Evolutionary conservation across 2,329 filamentous ascomycete species (phyloP).

Genomic region (Talaromyces piceae): DNA sequence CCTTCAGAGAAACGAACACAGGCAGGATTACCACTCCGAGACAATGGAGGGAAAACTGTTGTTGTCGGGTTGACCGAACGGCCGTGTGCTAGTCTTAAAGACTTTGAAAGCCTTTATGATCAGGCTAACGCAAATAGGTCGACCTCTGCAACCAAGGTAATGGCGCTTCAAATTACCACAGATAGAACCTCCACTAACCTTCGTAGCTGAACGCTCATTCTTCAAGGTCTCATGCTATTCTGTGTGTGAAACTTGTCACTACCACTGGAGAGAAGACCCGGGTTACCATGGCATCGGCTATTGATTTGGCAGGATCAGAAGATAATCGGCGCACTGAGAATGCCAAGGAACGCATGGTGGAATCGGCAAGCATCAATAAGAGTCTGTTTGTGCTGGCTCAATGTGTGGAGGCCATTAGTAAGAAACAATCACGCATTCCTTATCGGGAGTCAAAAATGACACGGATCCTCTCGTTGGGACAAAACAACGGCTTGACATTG

Average conservation of each 20-base stretch:
- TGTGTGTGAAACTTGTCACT: constrained; percentile 82
- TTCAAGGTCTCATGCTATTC: constrained; percentile 80
- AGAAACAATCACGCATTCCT: constrained; percentile 67
- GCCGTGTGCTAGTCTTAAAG: constrained; percentile 73
- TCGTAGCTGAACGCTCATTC: constrained; percentile 74
- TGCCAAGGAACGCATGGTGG: constrained; percentile 82
- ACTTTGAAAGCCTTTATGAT: constrained; percentile 85
- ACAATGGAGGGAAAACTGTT: constrained; percentile 78
- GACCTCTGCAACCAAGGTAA: constrained; percentile 74
- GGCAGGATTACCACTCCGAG: constrained; percentile 71
- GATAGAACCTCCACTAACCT: constrained; percentile 13
- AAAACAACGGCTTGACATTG: constrained; percentile 90
- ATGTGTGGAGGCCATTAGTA: constrained; percentile 89
- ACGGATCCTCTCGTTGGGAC: constrained; percentile 79
- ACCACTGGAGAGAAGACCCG: constrained; percentile 59
- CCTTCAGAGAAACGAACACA: constrained; percentile 77
- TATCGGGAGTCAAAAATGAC: constrained; percentile 98
- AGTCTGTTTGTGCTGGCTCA: constrained; percentile 89
- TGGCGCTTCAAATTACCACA: neutral
- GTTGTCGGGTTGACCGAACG: constrained; percentile 81
- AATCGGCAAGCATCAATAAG: constrained; percentile 96
- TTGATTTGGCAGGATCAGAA: constrained; percentile 91
- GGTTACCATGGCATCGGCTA: constrained; percentile 82
- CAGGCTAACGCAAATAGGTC: constrained; percentile 86
- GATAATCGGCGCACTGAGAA: constrained; percentile 94